Conservation (phyloP, 2,329 filamentous ascomycete genomes). For the Paradendryphiella salina region DNA sequence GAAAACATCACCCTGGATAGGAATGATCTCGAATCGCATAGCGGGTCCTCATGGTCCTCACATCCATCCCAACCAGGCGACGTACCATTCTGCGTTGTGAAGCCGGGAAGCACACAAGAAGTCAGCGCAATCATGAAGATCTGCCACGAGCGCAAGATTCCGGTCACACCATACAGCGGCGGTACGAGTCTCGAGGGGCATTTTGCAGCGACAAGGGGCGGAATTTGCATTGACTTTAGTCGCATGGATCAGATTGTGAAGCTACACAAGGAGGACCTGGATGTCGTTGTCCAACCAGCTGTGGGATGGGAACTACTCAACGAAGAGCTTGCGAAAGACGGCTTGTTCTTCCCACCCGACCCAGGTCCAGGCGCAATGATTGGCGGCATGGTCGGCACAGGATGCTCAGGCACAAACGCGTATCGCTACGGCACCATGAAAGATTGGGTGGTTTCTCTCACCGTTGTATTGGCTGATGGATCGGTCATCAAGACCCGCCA, state of each 20-base stretch:
- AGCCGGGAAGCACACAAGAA: conserved; percentile 76
- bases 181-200: conserved; percentile 90
- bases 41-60: conserved; percentile 68
- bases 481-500: conserved; percentile 88
- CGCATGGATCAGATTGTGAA: conserved; percentile 80
- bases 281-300: conserved; percentile 64
- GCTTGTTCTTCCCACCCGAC: conserved; percentile 89
- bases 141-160: conserved; percentile 78
- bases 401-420: conserved; percentile 80
- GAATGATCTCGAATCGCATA: conserved; percentile 59
- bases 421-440: conserved; percentile 95
- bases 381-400: conserved; percentile 82
- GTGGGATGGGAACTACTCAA: conserved; percentile 88
- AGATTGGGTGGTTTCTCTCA: conserved; percentile 86
- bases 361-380: conserved; percentile 92
- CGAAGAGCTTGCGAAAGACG: conserved; percentile 69
- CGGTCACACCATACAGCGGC: conserved; percentile 83
- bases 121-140: conserved; percentile 87
- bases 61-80: conserved; percentile 50
- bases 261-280: conserved; percentile 70
- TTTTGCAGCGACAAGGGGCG: conserved; percentile 78
- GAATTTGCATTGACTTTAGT: conserved; percentile 82
- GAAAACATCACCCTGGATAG: conserved; percentile 64
- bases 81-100: conserved; percentile 67
- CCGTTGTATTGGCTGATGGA: conserved; percentile 86